Evolutionary conservation across 2,329 filamentous ascomycete species (phyloP), one percentile per base, ranked within the genome.

Genomic region (Septoria linicola): DNA sequence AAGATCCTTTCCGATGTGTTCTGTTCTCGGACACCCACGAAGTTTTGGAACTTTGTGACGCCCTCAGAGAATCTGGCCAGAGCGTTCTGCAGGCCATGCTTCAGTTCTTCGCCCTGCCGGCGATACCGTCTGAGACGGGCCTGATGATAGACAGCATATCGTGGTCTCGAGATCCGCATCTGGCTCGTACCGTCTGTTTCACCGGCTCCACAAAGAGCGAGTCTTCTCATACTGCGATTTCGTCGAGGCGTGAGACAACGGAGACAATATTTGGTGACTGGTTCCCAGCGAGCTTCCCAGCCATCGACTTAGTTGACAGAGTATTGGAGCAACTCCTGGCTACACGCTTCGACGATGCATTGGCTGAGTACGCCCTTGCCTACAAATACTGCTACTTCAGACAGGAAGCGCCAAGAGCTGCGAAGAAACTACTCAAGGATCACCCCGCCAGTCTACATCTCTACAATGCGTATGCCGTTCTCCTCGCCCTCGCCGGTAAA

Each of bases 1-100:
- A 55, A 13, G 92, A 96, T 63, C 87, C 89, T 0, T 95, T 87
- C 59, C 80, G 90, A 30, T 81, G 93, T 3, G 80, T 96, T 39
- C 80, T 96, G 63, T 90, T 84, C 60, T 80, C 83, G 0, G 93
- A 97, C 66, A 74, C 96, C 16, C 73, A 82, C 55, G 76, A 80
- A 0, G 76, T 87, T 21, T 64, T 95, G 1, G 72, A 82, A 20
- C 8, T 10, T 19, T 34, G 46, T 19, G 23, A 53, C 20, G 3
- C 20, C 5, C 16, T 42, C 10, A 13, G 8, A 13, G n/a, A n/a
- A 8, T 25, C 20, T 13, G 14, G 20, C 13, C 2, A 6, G 17
- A 11, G 30, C 21, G 68, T 95, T 0, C 47, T 93, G 16, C 80
- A 91, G 61, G 83, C 84, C 2, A 90, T 91, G 25, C 60, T 76